Conservation (phyloP, 352 stramenopile genomes). For the Pythium phragmitis region DNA sequence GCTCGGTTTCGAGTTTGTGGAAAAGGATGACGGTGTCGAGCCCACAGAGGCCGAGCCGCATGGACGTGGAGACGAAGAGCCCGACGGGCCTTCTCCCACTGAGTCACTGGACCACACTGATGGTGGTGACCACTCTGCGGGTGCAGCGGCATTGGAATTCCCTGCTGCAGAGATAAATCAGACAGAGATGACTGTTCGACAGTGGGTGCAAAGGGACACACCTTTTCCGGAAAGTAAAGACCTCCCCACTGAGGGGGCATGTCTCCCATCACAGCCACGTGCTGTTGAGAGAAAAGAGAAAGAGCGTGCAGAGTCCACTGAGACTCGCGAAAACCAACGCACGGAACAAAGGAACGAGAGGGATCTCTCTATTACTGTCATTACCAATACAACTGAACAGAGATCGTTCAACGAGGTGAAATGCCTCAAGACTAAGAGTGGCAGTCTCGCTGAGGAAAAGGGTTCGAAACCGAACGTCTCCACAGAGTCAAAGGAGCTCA, state of each 20-base stretch:
- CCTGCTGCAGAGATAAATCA: background rate
- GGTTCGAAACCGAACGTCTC: too few relatives aligned
- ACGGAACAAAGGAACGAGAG: conserved; percentile 1
- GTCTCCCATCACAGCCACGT: background rate
- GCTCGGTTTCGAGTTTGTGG: background rate
- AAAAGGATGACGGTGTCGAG: background rate
- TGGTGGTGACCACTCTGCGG: background rate
- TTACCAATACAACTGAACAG: background rate
- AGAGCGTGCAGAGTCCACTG: conserved; percentile 2
- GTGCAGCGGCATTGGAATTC: background rate
- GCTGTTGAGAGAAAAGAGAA: background rate
- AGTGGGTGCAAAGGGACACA: background rate
- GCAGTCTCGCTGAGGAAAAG: background rate
- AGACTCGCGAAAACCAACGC: background rate
- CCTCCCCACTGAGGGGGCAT: background rate
- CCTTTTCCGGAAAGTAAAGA: background rate
- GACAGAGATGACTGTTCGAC: background rate
- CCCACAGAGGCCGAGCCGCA: background rate
- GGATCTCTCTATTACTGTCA: background rate
- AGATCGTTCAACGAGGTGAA: background rate
- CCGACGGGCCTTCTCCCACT: too few relatives aligned
- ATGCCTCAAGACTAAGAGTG: background rate
- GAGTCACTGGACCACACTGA: background rate
- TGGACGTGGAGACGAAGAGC: background rate
- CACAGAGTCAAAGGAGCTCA: too few relatives aligned